Conservation (phyloP, 23 red algal genomes). For the Gracilariopsis chorda region DNA sequence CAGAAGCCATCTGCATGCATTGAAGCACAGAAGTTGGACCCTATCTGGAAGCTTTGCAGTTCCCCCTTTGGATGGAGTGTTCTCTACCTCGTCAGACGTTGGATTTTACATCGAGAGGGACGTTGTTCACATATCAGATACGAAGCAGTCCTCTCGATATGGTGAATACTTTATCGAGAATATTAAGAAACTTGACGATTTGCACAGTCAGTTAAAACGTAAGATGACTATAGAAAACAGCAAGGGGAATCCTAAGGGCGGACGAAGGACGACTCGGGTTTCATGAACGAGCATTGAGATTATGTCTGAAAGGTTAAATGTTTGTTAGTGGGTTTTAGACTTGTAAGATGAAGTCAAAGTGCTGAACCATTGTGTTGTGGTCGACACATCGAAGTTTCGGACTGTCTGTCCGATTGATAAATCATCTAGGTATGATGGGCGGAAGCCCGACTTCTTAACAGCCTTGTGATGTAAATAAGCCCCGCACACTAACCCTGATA, state of each 20-base stretch:
- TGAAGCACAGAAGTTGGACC: constrained; percentile 92
- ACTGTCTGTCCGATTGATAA: constrained; percentile 4
- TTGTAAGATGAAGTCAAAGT: constrained; percentile 34
- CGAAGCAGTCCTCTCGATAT: constrained; percentile 56
- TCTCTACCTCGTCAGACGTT: constrained; percentile 54
- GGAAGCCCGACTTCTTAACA: not conserved
- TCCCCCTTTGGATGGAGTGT: constrained; percentile 66
- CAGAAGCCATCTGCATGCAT: constrained; percentile 65
- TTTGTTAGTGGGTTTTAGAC: constrained; percentile 18
- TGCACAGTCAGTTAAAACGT: constrained; percentile 54
- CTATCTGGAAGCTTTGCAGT: constrained; percentile 25
- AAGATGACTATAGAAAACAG: not conserved
- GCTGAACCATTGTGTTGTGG: constrained; percentile 43
- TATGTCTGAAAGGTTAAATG: not conserved
- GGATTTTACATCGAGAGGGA: constrained; percentile 82
- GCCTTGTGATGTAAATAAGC: not conserved
- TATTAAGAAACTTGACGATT: constrained; percentile 74
- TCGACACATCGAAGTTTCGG: not conserved
- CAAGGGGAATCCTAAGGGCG: not conserved
- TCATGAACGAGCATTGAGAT: not conserved
- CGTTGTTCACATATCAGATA: constrained; percentile 81
- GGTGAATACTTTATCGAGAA: constrained; percentile 93
- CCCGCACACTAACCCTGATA: not conserved
- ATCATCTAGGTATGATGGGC: constrained; percentile 10
- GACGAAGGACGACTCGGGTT: not conserved